Conservation (phyloP, 2,329 filamentous ascomycete genomes). For the Endoconidiophora laricicola region DNA sequence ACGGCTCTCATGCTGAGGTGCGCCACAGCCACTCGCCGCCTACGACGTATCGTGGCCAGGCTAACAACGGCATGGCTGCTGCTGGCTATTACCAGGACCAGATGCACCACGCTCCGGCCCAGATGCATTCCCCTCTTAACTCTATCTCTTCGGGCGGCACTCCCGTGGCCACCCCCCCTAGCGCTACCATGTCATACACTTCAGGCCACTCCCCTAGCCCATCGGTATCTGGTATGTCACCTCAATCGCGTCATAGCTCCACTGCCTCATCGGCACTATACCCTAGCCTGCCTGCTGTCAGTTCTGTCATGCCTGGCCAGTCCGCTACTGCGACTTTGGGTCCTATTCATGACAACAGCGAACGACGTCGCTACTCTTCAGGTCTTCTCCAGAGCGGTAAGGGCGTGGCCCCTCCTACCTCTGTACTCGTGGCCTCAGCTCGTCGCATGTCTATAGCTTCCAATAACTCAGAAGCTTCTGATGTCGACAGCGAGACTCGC, state of each 20-base stretch:
- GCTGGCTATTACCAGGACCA: conserved; percentile 15
- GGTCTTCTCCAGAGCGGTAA: conserved; percentile 47
- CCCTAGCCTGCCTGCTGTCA: conserved; percentile 52
- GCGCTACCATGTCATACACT: conserved; percentile 58
- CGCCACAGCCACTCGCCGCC: conserved; percentile 40
- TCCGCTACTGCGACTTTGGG: conserved; percentile 56
- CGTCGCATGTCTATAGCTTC: conserved; percentile 25
- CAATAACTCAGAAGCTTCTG: conserved; percentile 34
- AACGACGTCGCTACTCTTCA: conserved; percentile 48
- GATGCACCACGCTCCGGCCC: conserved; percentile 27
- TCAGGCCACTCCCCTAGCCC: conserved; percentile 60
- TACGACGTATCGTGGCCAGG: conserved; percentile 21
- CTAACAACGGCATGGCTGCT: conserved; percentile 18
- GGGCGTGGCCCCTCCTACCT: conserved; percentile 20
- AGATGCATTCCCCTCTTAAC: conserved; percentile 43
- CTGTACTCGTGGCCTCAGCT: conserved; percentile 15
- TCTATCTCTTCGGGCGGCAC: conserved; percentile 49
- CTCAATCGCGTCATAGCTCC: conserved; percentile 44
- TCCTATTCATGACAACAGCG: conserved; percentile 44
- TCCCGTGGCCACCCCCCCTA: conserved; percentile 60
- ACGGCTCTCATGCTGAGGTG: conserved; percentile 49
- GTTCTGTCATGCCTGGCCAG: conserved; percentile 50
- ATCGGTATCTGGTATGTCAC: conserved; percentile 53
- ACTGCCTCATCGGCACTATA: conserved; percentile 50
- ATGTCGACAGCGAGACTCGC: conserved; percentile 32